These are phyloP conservation scores for Saccharum hybrid DNA, from an alignment of 202 grass and related monocot genomes.

Conservation along the genomic window DNA sequence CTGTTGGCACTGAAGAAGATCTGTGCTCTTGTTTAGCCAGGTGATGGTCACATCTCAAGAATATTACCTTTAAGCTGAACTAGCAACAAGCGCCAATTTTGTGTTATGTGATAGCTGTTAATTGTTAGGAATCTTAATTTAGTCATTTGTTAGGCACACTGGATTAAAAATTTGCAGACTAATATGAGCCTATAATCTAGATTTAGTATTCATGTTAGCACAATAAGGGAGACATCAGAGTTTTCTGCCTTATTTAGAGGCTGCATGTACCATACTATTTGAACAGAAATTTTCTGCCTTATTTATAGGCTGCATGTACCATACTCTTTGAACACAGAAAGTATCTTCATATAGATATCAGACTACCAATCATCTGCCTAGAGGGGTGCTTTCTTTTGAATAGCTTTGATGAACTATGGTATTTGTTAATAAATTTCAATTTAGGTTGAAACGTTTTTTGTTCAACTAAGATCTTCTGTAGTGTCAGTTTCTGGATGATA, in stretches of 20 bases:
- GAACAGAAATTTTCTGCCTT: background rate
- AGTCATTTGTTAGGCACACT: background rate
- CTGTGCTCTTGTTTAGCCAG: background rate
- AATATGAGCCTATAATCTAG: background rate
- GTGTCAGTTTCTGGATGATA: background rate
- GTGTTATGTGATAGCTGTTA: background rate
- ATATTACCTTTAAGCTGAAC: background rate
- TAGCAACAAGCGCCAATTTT: background rate
- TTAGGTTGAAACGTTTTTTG: background rate
- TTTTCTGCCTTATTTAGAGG: background rate
- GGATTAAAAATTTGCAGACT: background rate
- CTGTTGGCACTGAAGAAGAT: background rate
- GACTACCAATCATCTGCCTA: background rate
- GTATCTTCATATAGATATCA: background rate
- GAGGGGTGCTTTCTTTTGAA: conserved; percentile 8
- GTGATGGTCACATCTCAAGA: background rate
- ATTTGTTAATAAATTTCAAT: background rate
- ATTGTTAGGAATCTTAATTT: background rate
- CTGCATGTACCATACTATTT: background rate
- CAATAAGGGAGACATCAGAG: background rate
- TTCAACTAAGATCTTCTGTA: background rate
- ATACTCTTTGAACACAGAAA: too few species aligned
- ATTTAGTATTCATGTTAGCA: background rate
- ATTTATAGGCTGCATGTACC: too few species aligned
- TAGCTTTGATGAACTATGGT: background rate